These are phyloP conservation scores for Heliocybe sulcata DNA, from an alignment of 1,284 basidiomycete genomes.

Conservation along the genomic window DNA sequence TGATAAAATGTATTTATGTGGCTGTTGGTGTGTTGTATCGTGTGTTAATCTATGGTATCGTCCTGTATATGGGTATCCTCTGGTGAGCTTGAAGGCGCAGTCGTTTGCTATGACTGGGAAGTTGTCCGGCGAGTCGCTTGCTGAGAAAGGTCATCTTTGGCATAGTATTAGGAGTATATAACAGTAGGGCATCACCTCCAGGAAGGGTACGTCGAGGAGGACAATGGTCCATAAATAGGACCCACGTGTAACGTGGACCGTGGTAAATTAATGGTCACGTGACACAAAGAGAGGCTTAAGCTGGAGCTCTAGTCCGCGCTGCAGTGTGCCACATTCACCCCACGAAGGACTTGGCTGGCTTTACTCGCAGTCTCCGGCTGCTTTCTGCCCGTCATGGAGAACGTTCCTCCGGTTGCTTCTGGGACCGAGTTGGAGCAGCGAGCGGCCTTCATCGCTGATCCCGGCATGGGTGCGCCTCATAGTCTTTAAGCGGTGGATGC, in stretches of 20 bases:
- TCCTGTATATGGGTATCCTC: too few relatives aligned
- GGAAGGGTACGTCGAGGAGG: too few relatives aligned
- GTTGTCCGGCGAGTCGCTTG: too few relatives aligned
- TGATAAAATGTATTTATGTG: constrained; percentile 1
- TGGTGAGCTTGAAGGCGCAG: too few relatives aligned
- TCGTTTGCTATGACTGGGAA: too few relatives aligned
- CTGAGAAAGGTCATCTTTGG: too few relatives aligned
- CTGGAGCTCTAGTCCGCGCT: not conserved
- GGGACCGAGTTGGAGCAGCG: constrained; percentile 61
- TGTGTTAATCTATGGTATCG: not conserved
- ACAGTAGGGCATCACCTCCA: too few relatives aligned
- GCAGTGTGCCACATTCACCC: not conserved
- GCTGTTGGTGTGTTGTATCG: not conserved
- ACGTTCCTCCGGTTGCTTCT: constrained; percentile 34
- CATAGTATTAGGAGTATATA: too few relatives aligned
- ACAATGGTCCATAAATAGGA: not conserved
- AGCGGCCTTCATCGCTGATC: constrained; percentile 67
- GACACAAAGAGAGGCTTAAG: not conserved
- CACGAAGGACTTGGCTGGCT: not conserved
- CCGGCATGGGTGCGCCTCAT: constrained; percentile 46
- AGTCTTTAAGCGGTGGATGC: constrained; percentile 3
- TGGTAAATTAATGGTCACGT: not conserved
- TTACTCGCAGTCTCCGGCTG: constrained; percentile 1
- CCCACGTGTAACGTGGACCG: not conserved
- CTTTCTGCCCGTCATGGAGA: constrained; percentile 28